Percentiles rank a stretch among this genome's conserved stretches.
These are phyloP conservation scores for Diutina sp. DNA, from an alignment of 1,139 yeast genomes.

Conservation along the genomic window DNA sequence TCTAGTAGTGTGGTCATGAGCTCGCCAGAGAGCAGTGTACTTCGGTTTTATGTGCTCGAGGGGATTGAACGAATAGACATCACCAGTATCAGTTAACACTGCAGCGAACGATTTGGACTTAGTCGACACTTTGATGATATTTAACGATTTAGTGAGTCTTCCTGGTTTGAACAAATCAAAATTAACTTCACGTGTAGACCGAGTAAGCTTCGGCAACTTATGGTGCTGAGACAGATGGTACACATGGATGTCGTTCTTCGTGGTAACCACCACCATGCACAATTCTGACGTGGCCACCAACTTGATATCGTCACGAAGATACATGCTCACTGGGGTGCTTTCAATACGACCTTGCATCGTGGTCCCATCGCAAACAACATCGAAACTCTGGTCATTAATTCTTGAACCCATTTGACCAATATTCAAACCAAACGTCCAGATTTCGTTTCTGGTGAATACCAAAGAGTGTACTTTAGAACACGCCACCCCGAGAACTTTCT, in stretches of 20 bases:
- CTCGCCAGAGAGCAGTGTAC: slow-evolving; percentile 37
- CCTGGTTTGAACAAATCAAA: slow-evolving; percentile 46
- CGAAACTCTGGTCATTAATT: slow-evolving; percentile 9
- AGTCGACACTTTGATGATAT: slow-evolving; percentile 19
- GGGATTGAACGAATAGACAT: slow-evolving; percentile 24
- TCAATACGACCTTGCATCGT: slow-evolving; percentile 22
- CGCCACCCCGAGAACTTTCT: slow-evolving; percentile 35
- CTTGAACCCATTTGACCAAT: slow-evolving; percentile 55
- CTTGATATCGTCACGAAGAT: slow-evolving; percentile 38
- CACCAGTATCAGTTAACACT: slow-evolving; percentile 40
- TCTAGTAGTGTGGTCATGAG: slow-evolving; percentile 37
- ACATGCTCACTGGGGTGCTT: slow-evolving; percentile 29
- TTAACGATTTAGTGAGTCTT: slow-evolving; percentile 26
- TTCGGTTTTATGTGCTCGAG: slow-evolving; percentile 9
- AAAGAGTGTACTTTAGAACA: slow-evolving; percentile 68
- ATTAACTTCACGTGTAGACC: slow-evolving; percentile 21
- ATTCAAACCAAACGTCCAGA: slow-evolving; percentile 73
- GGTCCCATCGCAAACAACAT: slow-evolving; percentile 16
- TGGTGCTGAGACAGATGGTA: slow-evolving; percentile 47
- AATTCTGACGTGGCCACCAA: slow-evolving; percentile 56
- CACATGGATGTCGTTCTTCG: slow-evolving; percentile 48
- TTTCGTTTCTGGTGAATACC: slow-evolving; percentile 37
- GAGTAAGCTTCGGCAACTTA: slow-evolving; percentile 29
- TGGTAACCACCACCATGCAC: slow-evolving; percentile 56
- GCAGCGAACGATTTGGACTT: slow-evolving; percentile 24